These are phyloP conservation scores for Aspergillus brasiliensis DNA, from an alignment of 2,329 filamentous ascomycete genomes.

Conservation along the genomic window DNA sequence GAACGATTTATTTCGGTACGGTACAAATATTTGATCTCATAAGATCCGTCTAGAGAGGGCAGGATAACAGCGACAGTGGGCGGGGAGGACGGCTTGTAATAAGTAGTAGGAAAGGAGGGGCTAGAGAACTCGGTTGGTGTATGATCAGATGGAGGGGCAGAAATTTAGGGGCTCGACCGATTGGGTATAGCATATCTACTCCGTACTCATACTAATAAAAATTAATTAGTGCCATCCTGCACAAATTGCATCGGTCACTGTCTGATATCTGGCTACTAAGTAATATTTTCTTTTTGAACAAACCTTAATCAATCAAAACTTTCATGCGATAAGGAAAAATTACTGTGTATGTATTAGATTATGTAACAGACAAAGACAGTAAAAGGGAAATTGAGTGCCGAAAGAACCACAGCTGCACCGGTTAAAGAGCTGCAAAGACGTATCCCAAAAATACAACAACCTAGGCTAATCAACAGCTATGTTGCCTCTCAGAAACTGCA, in stretches of 20 bases:
- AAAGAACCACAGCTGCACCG: neutral
- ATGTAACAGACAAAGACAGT: neutral
- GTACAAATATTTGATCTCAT: neutral
- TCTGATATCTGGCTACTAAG: neutral
- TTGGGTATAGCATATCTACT: neutral
- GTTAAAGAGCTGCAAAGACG: neutral
- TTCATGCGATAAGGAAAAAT: neutral
- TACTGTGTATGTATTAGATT: neutral
- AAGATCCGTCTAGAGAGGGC: neutral
- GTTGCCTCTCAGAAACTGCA: neutral
- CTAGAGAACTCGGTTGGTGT: slow-evolving; percentile 1
- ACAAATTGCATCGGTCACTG: neutral
- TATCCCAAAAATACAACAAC: neutral
- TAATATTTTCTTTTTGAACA: neutral
- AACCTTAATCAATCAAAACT: neutral
- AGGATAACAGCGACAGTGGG: neutral
- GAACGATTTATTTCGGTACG: slow-evolving; percentile 6
- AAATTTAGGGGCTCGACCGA: neutral
- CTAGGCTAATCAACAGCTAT: neutral
- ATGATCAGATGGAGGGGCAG: neutral
- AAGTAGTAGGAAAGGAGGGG: neutral
- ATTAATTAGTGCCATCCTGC: neutral
- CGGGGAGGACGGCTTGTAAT: neutral
- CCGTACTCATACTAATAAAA: neutral
- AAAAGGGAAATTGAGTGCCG: neutral